Percentiles rank a stretch among this genome's conserved stretches.
These are phyloP conservation scores for Schoenoplectus triqueter DNA, from an alignment of 202 grass and related monocot genomes.

Conservation along the genomic window DNA sequence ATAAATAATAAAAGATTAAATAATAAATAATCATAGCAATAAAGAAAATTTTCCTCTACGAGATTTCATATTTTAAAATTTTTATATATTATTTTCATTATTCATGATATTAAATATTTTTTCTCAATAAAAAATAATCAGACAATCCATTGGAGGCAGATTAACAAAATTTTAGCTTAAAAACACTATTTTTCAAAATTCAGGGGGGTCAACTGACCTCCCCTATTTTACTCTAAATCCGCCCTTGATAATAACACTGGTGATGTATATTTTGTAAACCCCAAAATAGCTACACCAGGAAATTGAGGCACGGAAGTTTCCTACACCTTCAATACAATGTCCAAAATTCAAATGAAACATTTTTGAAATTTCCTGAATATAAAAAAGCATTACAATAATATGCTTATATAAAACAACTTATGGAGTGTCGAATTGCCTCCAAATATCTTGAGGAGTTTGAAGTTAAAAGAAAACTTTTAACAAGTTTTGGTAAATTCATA, in stretches of 20 bases:
- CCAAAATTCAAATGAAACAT: not conserved
- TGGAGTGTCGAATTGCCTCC: not conserved
- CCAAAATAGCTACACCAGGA: not conserved
- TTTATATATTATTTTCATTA: no score
- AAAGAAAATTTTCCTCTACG: no score
- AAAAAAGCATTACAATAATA: not conserved
- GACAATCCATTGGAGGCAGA: no score
- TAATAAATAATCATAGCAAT: no score
- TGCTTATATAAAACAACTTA: not conserved
- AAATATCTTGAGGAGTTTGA: not conserved
- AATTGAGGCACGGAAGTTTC: not conserved
- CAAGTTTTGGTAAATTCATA: slow-evolving; percentile 13
- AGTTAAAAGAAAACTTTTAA: not conserved
- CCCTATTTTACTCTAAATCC: no score
- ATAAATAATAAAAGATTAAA: no score
- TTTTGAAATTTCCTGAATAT: not conserved
- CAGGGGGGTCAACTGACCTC: no score
- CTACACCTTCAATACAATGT: not conserved
- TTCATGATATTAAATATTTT: no score
- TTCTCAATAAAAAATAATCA: no score
- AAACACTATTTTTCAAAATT: no score
- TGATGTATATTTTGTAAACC: not conserved
- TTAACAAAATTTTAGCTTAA: no score
- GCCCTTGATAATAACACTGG: not conserved
- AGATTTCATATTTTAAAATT: no score